Percentiles rank a stretch among this genome's conserved stretches.
phyloP scores from a whole-genome alignment of 306 rosid species.

The Oemleria cerasiformis region DNA sequence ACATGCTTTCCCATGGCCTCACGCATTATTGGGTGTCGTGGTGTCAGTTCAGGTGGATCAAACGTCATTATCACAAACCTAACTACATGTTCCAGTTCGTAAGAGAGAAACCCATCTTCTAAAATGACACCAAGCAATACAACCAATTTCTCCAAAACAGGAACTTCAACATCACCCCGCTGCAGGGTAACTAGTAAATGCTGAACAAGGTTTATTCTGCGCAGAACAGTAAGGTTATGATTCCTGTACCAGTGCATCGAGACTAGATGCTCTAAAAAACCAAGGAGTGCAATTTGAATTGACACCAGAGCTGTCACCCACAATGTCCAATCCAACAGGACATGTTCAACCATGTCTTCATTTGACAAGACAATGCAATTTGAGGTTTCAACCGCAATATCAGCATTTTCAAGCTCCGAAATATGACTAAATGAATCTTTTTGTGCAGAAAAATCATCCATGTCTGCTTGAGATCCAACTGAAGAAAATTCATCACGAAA shows the following conservation, averaged over 20 bases:
- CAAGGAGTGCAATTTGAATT: conserved; percentile 90
- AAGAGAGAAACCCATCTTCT: conserved; percentile 92
- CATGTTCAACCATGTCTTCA: conserved; percentile 99
- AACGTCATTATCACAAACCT: conserved; percentile 98
- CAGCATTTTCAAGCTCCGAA: conserved; percentile 91
- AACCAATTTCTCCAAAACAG: conserved; percentile 92
- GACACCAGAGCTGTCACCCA: conserved; percentile 88
- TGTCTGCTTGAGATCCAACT: conserved; percentile 83
- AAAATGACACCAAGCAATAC: conserved; percentile 94
- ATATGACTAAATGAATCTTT: conserved; percentile 92
- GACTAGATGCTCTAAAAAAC: conserved; percentile 95
- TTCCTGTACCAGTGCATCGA: conserved; percentile 99
- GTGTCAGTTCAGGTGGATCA: conserved; percentile 80
- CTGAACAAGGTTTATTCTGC: conserved; percentile 92
- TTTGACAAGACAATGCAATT: conserved; percentile 97
- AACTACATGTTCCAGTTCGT: conserved; percentile 93
- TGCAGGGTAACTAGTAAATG: conserved; percentile 95
- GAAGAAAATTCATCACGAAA: conserved; percentile 88
- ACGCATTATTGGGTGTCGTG: conserved; percentile 60
- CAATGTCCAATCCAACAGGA: conserved; percentile 96
- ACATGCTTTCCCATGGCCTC: conserved; percentile 99
- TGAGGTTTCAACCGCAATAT: conserved; percentile 78
- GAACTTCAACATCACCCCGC: conserved; percentile 99
- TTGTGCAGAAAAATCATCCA: conserved; percentile 86
- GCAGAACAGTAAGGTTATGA: conserved; percentile 91